Percentiles rank a stretch among this genome's conserved stretches.
phyloP scores from a whole-genome alignment of 371 early-diverging fungal genomes.

The Batkoa obscura region DNA sequence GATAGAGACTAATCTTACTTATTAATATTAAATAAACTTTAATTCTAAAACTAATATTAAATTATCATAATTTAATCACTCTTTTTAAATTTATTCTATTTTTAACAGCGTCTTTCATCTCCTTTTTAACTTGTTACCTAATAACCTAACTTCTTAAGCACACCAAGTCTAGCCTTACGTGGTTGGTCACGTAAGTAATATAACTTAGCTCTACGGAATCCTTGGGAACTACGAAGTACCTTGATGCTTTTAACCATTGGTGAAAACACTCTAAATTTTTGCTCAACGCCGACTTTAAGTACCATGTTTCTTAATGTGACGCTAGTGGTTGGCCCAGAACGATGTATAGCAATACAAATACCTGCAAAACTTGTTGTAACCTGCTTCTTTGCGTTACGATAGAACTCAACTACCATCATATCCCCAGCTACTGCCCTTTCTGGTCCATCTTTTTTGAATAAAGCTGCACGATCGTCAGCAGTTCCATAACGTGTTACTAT shows the following conservation, averaged over 20 bases:
- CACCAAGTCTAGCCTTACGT: slow-evolving; percentile 26
- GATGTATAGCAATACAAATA: slow-evolving; percentile 57
- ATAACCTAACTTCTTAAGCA: no score
- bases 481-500: neutral
- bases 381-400: slow-evolving; percentile 41
- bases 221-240: slow-evolving; percentile 39
- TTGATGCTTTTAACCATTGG: slow-evolving; percentile 64
- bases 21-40: no score
- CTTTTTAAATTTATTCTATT: no score
- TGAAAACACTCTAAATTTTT: slow-evolving; percentile 54
- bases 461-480: slow-evolving; percentile 30
- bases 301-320: slow-evolving; percentile 66
- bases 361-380: slow-evolving; percentile 52
- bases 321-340: slow-evolving; percentile 54
- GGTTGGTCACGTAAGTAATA: slow-evolving; percentile 63
- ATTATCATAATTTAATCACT: no score
- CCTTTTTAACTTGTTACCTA: no score
- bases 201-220: slow-evolving; percentile 56
- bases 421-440: slow-evolving; percentile 42
- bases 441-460: slow-evolving; percentile 30
- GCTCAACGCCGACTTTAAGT: slow-evolving; percentile 64
- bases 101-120: no score
- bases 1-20: no score
- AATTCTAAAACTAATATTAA: no score
- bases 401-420: slow-evolving; percentile 49